A percentile compares a stretch with the other conserved stretches of the same genome.
phyloP scores from a whole-genome alignment of 2,329 filamentous ascomycete genomes.

The Aspergillus neotritici region DNA sequence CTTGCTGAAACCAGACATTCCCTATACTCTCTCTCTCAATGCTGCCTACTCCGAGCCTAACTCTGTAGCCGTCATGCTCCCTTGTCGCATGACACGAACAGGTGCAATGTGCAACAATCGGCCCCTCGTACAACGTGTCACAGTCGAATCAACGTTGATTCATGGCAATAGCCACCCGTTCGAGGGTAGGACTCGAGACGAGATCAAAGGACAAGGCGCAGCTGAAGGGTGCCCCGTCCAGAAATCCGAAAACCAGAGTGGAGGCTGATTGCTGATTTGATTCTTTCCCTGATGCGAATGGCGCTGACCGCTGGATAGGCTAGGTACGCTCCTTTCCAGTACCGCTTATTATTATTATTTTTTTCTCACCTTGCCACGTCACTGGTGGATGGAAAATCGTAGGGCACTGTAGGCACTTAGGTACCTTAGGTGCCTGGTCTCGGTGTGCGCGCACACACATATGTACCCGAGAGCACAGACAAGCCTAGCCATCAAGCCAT shows the following conservation, averaged over 20 bases:
- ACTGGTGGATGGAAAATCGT: conserved; percentile 6
- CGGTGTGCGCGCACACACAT: conserved; percentile 7
- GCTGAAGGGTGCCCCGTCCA: no score
- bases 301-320: conserved; percentile 1
- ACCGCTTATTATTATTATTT: neutral
- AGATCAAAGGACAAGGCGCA: neutral
- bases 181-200: neutral
- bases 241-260: no score
- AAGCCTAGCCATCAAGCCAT: conserved; percentile 1
- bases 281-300: conserved; percentile 1
- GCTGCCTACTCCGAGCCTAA: conserved; percentile 5
- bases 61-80: conserved; percentile 14
- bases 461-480: conserved; percentile 5
- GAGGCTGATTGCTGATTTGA: no score
- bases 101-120: conserved; percentile 9
- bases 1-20: no score
- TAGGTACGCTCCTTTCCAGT: neutral
- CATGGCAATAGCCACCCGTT: conserved; percentile 8
- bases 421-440: neutral
- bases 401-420: neutral
- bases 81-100: conserved; percentile 3
- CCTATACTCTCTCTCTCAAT: no score
- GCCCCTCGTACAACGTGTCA: conserved; percentile 12
- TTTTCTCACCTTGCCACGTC: conserved; percentile 17
- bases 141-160: conserved; percentile 7